Base-by-base conservation (phyloP, 2,329 filamentous ascomycete species). In the Pleomassaria siparia region DNA sequence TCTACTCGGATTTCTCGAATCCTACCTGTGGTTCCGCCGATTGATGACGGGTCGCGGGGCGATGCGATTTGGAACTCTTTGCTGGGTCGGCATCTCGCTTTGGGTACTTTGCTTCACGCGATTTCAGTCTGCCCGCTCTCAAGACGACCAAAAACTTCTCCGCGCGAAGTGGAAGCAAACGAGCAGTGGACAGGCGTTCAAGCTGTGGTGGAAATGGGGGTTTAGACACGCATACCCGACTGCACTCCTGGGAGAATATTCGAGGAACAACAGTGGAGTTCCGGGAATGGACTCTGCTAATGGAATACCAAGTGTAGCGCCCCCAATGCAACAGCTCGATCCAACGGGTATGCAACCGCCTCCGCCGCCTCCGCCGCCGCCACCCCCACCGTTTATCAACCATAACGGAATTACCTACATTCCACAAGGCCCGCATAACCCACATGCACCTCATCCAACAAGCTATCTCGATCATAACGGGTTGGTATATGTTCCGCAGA, bases 21-120 rank as follows among this genome's bases (percentile, higher is more conserved):
- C 54, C 6, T 69, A 54, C 52, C 59, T 68, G 44, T 69, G 66
- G 66, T 69, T 68, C 58, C 62, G 64, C 12, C 58, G 66, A 16
- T 55, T 69, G 12, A 69, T 69, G 66, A 46, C 57, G 2, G 66
- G 66, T 12, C 62, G 60, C 37, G 60, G 55, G 11, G 58, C 57
- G 4, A 54, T 69, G 46, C 59, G 66, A 4, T 59, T 59, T 29
- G 66, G 66, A n/a, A 68, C 66, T 0, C 44, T 66, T 1, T 66
- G 49, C 40, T 69, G 64, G 66, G 46, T 67, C 12, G 20, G 60
- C 18, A 54, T 69, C 24, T 62, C 58, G 1, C 54, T 69, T 0
- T 64, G 56, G 59, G 53, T 69, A 0, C 40, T 60, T 0, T 68
- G 64, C 50, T 66, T 68, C 43, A 68, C 64, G 3, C 60, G 64